Evolutionary conservation across 192 early-diverging fungal genomes (phyloP).

Genomic region (Coemansia sp.): DNA sequence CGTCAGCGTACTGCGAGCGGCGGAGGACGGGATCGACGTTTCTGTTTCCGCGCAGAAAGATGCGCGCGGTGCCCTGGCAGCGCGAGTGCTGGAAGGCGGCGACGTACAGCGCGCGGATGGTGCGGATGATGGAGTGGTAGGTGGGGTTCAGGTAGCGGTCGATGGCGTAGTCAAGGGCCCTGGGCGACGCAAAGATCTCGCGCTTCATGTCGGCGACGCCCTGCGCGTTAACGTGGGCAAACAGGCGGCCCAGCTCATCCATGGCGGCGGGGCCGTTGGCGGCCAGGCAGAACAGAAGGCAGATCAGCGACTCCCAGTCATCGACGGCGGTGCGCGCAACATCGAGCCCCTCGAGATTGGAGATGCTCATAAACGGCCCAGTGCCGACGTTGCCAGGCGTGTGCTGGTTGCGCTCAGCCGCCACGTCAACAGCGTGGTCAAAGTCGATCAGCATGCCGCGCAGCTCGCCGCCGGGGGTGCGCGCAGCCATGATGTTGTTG

Average conservation of each 20-base stretch:
- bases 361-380: conserved; percentile 51
- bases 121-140: conserved; percentile 21
- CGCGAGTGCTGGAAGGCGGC: conserved; percentile 37
- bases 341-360: conserved; percentile 48
- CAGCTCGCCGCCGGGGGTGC: conserved; percentile 10
- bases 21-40: conserved; percentile 45
- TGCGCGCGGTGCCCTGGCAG: conserved; percentile 39
- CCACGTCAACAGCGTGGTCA: conserved; percentile 32
- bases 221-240: conserved; percentile 14
- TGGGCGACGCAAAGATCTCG: conserved; percentile 27
- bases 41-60: conserved; percentile 37
- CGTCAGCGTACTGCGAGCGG: conserved; percentile 40
- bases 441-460: conserved; percentile 53
- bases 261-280: conserved; percentile 17
- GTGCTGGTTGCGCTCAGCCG: conserved; percentile 19
- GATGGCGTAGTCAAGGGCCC: conserved; percentile 29
- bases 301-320: conserved; percentile 51
- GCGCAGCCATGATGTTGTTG: conserved; percentile 48
- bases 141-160: conserved; percentile 24
- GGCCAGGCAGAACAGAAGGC: conserved; percentile 45
- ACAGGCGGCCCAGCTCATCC: conserved; percentile 31
- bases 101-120: conserved; percentile 32
- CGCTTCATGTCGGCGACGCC: conserved; percentile 42
- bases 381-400: conserved; percentile 44
- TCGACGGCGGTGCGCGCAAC: conserved; percentile 45